Base-by-base conservation (phyloP, 805 yeast genomes). In the Metschnikowia corniflorae region DNA sequence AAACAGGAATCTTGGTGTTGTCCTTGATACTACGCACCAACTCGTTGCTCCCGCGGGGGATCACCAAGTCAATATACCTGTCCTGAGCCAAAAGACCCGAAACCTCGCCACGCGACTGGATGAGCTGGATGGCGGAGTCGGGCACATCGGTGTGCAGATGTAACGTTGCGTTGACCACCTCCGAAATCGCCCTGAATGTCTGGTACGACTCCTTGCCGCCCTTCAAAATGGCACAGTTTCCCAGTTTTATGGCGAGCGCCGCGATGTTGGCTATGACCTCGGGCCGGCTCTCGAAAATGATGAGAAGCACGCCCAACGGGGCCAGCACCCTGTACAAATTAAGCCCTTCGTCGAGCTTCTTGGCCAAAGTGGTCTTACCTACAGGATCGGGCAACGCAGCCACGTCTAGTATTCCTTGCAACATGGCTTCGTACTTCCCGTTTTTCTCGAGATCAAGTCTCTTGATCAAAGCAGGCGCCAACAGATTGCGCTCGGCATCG, bases 181-280 rank as follows among this genome's bases (percentile, higher is more conserved):
- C 65, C 29, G 96, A 77, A 79, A 93, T 81, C 24, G 80, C 82
- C 47, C 79, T 75, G 61, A 93, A 94, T 1, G 97, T 86, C 56
- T 86, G 75, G 19, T 75, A 63, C 6, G 95, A 83, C 61, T 93
- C 99, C 60, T 88, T 91, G 41, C 99, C 99, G 50, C 99, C 98
- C 63, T 93, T 93, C 55, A 93, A 72, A 39, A 93, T 93, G 33
- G 97, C 98, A 7, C 97, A 85, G 58, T 93, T 93, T 31, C 97
- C 97, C 2, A 96, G 87, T 60, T 94, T 93, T 57, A 93, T 81
- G 14, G 97, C 96, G 52, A 93, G 71, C 0, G 98, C 93, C 10
- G 96, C 83, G 54, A 93, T 93, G 58, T 93, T 94, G 37, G 98
- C 98, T 67, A 93, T 93, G 8, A 93, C 98, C 59, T 93, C 99